phyloP scores from a whole-genome alignment of 78 protist genomes.

The Emiliania huxleyi region DNA sequence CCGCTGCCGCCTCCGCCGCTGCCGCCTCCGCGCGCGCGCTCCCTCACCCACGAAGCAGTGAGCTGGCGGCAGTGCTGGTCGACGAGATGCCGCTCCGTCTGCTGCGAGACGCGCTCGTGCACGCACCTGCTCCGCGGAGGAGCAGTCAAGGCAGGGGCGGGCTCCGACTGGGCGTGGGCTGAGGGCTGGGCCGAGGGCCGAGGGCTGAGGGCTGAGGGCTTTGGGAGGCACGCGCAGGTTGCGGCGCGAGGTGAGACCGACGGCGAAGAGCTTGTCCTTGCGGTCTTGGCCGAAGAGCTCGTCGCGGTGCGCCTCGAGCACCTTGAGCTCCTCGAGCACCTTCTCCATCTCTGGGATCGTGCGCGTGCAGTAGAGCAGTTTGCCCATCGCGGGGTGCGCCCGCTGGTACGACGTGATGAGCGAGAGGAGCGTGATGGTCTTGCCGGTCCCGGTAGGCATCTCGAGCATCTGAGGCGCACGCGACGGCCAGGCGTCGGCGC shows the following conservation, averaged over 20 bases:
- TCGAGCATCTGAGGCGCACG: slow-evolving; percentile 91
- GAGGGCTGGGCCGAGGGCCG: no score
- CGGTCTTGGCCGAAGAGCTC: background rate
- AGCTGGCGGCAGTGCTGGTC: background rate
- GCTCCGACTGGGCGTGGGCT: no score
- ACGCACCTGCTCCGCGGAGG: no score
- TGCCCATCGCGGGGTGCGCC: slow-evolving; percentile 56
- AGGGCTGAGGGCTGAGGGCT: no score
- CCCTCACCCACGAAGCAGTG: background rate
- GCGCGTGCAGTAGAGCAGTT: slow-evolving; percentile 95
- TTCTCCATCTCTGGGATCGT: slow-evolving; percentile 96
- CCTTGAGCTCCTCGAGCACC: slow-evolving; percentile 75
- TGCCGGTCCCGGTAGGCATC: slow-evolving; percentile 99
- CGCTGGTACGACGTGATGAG: slow-evolving; percentile 65
- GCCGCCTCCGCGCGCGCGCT: background rate
- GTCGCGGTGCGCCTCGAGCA: background rate
- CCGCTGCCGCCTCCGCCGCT: background rate
- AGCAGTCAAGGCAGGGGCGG: no score
- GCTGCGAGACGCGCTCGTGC: background rate
- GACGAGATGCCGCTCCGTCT: background rate
- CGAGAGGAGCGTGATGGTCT: slow-evolving; percentile 91
- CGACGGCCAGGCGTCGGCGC: no score
- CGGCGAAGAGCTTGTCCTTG: background rate
- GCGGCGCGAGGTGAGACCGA: slow-evolving; percentile 82
- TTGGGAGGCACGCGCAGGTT: slow-evolving; percentile 77